Evolutionary conservation across 371 early-diverging fungal genomes (phyloP).

Genomic region (Smittium mucronatum): DNA sequence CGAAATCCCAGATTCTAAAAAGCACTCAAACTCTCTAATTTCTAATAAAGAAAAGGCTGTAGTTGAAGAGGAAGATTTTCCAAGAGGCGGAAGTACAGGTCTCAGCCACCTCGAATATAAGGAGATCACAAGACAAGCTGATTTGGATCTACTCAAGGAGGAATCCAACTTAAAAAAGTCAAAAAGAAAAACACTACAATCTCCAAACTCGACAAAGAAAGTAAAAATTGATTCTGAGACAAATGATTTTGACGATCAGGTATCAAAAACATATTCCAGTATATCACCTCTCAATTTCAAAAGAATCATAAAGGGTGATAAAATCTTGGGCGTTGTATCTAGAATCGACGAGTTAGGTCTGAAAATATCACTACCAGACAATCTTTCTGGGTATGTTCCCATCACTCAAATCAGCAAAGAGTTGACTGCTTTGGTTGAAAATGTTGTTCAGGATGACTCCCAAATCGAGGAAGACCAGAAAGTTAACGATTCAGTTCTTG

Average conservation of each 20-base stretch:
- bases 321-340: conserved; percentile 61
- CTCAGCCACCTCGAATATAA: conserved; percentile 73
- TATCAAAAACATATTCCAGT: conserved; percentile 28
- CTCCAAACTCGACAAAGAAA: conserved; percentile 14
- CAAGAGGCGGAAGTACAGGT: conserved; percentile 66
- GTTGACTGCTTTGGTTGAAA: conserved; percentile 39
- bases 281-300: conserved; percentile 47
- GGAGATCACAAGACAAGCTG: conserved; percentile 59
- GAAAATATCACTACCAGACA: conserved; percentile 45
- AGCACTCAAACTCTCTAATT: too few species aligned
- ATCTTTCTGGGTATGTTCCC: conserved; percentile 41
- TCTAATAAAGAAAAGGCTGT: conserved; percentile 10
- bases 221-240: conserved; percentile 9
- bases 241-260: conserved; percentile 20
- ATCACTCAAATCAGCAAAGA: conserved; percentile 46
- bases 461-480: conserved; percentile 27
- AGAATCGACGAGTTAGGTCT: conserved; percentile 69
- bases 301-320: conserved; percentile 57
- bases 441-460: conserved; percentile 32
- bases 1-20: too few species aligned
- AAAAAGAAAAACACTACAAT: conserved; percentile 18
- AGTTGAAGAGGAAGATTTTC: conserved; percentile 38
- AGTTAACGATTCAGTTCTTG: conserved; percentile 28
- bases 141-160: conserved; percentile 40
- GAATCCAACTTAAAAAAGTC: conserved; percentile 21